Percentiles rank a stretch among this genome's conserved stretches.
Conservation (phyloP, 768 basidiomycete species). For the Antrodiella citrinella region DNA sequence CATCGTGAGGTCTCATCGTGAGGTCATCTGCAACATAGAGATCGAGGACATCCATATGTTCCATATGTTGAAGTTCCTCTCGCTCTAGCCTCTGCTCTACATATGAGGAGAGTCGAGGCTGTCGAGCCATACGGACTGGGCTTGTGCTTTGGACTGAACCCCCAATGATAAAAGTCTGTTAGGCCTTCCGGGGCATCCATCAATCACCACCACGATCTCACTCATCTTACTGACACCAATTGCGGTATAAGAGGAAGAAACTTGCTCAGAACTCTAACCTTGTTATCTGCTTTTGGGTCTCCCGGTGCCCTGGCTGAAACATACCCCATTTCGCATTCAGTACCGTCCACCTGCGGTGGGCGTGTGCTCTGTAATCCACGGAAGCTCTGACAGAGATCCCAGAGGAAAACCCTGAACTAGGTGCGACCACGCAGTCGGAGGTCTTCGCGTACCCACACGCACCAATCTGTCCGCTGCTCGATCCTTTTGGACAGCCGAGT, state of each 20-base stretch:
- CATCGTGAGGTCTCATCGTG: background rate
- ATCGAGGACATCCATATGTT: too few relatives aligned
- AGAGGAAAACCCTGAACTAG: background rate
- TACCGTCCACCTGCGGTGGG: background rate
- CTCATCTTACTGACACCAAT: background rate
- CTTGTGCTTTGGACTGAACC: too few relatives aligned
- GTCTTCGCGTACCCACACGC: background rate
- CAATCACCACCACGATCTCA: background rate
- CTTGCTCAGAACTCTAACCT: background rate
- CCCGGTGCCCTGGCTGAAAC: background rate
- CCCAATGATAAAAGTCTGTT: background rate
- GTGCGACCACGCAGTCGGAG: background rate
- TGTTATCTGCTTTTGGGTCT: background rate
- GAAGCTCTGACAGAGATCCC: background rate
- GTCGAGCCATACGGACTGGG: too few relatives aligned
- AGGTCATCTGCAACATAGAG: background rate
- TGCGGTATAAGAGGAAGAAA: background rate
- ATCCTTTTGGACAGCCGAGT: background rate
- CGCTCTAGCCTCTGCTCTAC: background rate
- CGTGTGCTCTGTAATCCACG: background rate
- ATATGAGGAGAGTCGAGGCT: background rate
- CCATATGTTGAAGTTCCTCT: too few relatives aligned
- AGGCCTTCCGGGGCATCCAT: background rate
- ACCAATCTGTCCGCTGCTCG: background rate
- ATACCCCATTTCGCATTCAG: background rate